Evolutionary conservation across 2,329 filamentous ascomycete species (phyloP).

Genomic region (Pseudohalonectria lignicola): DNA sequence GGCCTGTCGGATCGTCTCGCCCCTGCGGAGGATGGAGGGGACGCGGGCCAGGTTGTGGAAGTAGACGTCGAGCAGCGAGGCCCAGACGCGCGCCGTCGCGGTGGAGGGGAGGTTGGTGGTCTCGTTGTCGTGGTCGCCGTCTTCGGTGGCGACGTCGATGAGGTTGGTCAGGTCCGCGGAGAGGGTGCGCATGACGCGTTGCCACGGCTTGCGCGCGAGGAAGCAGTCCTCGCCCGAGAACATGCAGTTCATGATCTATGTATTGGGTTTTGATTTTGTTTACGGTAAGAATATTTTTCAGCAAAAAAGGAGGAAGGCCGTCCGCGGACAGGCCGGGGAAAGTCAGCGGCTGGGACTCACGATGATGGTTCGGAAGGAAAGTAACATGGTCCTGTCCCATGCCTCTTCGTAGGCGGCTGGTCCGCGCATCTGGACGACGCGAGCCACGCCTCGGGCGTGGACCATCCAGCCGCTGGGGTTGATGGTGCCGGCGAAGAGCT

Average conservation of each 20-base stretch:
- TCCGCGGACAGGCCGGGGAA: too few species aligned
- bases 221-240: conserved; percentile 25
- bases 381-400: conserved; percentile 25
- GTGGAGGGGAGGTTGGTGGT: conserved; percentile 3
- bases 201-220: conserved; percentile 23
- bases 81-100: neutral
- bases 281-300: neutral
- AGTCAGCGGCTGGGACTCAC: conserved; percentile 16
- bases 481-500: conserved; percentile 30
- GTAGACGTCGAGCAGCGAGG: conserved; percentile 20
- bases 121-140: conserved; percentile 12
- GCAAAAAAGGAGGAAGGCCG: neutral
- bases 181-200: conserved; percentile 14
- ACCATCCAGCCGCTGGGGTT: conserved; percentile 24
- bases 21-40: conserved; percentile 19
- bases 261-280: too few species aligned
- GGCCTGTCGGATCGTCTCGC: conserved; percentile 19
- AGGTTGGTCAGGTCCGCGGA: conserved; percentile 1
- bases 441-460: conserved; percentile 25
- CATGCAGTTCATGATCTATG: conserved; percentile 26
- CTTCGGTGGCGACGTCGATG: too few species aligned
- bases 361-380: conserved; percentile 24
- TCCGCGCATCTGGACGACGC: conserved; percentile 27
- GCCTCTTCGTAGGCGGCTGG: conserved; percentile 19
- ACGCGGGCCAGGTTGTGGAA: conserved; percentile 21